These are phyloP conservation scores for Aspergillus carbonarius DNA, from an alignment of 2,329 filamentous ascomycete species.

Conservation along the genomic window DNA sequence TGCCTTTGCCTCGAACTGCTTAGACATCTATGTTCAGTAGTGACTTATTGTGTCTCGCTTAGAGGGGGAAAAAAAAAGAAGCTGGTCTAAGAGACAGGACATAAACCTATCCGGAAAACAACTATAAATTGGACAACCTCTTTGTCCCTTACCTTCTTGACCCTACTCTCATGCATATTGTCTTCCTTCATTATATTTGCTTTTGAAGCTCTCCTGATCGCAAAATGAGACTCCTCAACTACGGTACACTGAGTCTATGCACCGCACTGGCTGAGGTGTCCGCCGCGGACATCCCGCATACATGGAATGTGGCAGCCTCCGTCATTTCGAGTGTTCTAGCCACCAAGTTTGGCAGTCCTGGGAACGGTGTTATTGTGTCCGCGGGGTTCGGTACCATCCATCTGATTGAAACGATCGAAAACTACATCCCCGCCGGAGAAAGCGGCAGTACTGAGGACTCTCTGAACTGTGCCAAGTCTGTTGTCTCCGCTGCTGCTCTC, in stretches of 20 bases:
- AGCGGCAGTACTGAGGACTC: not conserved
- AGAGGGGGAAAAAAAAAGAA: too few species aligned
- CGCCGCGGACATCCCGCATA: not conserved
- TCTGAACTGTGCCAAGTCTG: not conserved
- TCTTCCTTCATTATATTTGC: not conserved
- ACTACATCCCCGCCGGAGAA: not conserved
- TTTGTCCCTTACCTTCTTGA: too few species aligned
- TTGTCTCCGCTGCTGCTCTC: not conserved
- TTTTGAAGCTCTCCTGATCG: not conserved
- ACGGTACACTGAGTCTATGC: not conserved
- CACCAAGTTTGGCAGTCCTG: not conserved
- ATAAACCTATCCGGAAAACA: too few species aligned
- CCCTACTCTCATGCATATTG: too few species aligned
- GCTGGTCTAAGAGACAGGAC: too few species aligned
- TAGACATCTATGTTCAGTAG: too few species aligned
- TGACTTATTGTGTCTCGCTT: too few species aligned
- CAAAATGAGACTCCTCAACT: not conserved
- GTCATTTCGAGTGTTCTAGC: not conserved
- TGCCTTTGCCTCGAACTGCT: too few species aligned
- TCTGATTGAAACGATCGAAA: not conserved
- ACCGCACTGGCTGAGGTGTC: not conserved
- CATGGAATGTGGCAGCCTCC: not conserved
- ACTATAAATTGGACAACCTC: too few species aligned
- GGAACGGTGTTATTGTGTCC: not conserved
- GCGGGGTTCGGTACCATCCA: not conserved